Evolutionary conservation across 495 filamentous ascomycete genomes (phyloP).

Genomic region (Cenococcum geophilum): DNA sequence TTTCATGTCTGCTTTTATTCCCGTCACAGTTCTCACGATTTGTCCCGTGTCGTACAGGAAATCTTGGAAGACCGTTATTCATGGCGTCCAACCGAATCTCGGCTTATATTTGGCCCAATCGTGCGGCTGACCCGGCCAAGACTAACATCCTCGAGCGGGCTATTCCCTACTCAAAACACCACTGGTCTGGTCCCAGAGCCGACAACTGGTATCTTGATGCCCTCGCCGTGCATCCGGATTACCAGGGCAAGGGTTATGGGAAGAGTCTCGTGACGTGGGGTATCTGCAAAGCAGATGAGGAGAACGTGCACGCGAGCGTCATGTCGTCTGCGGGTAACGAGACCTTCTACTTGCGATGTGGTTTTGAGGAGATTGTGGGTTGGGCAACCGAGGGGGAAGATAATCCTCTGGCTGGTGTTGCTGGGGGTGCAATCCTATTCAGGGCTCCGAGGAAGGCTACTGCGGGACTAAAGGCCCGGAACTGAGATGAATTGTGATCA

Average conservation of each 20-base stretch:
- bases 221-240: conserved; percentile 14
- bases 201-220: conserved; percentile 14
- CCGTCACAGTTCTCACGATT: no score
- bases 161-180: conserved; percentile 10
- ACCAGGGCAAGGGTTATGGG: conserved; percentile 16
- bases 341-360: conserved; percentile 17
- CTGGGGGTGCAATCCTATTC: conserved; percentile 18
- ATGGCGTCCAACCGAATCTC: not conserved
- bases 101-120: not conserved
- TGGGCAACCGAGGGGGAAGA: conserved; percentile 11
- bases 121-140: not conserved
- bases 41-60: no score
- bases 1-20: no score
- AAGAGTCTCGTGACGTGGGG: conserved; percentile 18
- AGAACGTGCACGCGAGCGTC: conserved; percentile 13
- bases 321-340: conserved; percentile 16
- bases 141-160: not conserved
- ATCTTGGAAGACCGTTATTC: not conserved
- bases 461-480: no score
- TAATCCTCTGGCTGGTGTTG: conserved; percentile 9
- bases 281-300: conserved; percentile 11
- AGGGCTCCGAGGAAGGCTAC: conserved; percentile 4
- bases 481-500: not conserved
- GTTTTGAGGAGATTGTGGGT: conserved; percentile 14
- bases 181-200: conserved; percentile 8